These are phyloP conservation scores for Pueraria montana DNA, from an alignment of 306 rosid species.

Conservation along the genomic window DNA sequence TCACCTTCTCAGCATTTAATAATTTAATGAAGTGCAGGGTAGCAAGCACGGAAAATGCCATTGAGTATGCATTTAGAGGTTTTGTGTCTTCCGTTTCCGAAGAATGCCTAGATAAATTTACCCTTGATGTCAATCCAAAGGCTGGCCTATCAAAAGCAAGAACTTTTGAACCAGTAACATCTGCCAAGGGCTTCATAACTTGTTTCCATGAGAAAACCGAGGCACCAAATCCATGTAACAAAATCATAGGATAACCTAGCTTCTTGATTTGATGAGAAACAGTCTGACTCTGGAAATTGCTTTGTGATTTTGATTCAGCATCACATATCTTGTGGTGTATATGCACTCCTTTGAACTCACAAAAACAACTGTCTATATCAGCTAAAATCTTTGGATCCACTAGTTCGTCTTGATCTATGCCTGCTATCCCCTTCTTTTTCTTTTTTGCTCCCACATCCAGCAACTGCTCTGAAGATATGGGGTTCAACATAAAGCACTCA, in stretches of 20 bases:
- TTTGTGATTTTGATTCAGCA: constrained; percentile 54
- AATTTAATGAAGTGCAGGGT: constrained; percentile 75
- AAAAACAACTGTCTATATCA: constrained; percentile 86
- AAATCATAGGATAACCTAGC: constrained; percentile 73
- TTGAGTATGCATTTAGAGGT: constrained; percentile 81
- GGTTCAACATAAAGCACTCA: constrained; percentile 26
- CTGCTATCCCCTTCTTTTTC: constrained; percentile 72
- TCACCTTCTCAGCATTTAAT: constrained; percentile 78
- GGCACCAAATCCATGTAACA: constrained; percentile 95
- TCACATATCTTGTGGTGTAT: constrained; percentile 87
- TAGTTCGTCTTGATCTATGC: constrained; percentile 87
- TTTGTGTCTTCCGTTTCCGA: constrained; percentile 55
- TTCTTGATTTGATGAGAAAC: constrained; percentile 55
- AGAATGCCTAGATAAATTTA: constrained; percentile 48
- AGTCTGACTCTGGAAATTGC: constrained; percentile 50
- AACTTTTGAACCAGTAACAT: constrained; percentile 72
- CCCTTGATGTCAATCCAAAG: constrained; percentile 92
- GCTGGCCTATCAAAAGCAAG: constrained; percentile 99
- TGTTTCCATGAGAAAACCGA: constrained; percentile 88
- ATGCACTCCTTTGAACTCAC: constrained; percentile 81
- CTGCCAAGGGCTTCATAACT: constrained; percentile 86
- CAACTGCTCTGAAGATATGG: constrained; percentile 60
- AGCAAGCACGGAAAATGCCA: constrained; percentile 91
- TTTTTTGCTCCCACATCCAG: constrained; percentile 60
- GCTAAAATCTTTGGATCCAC: constrained; percentile 79